These are phyloP conservation scores for Oryza longistaminata DNA, from an alignment of 176 grass and related monocot genomes.

Conservation along the genomic window DNA sequence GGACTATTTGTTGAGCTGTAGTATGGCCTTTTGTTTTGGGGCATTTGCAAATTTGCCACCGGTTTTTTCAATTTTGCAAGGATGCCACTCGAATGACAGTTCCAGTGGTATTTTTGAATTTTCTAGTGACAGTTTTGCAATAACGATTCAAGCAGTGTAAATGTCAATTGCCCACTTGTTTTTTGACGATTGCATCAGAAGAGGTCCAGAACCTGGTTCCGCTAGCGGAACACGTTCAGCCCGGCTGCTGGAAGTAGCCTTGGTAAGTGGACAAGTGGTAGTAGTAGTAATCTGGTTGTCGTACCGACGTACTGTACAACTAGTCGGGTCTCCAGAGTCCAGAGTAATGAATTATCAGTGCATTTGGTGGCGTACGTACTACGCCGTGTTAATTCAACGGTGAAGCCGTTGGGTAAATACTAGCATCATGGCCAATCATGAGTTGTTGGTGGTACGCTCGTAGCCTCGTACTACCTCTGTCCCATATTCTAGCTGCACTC, in stretches of 20 bases:
- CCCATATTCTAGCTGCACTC: background rate
- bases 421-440: background rate
- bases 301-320: too few species aligned
- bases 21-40: background rate
- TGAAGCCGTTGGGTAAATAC: background rate
- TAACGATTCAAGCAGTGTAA: too few species aligned
- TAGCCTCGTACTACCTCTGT: too few species aligned
- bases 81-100: too few species aligned
- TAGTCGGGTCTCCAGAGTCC: too few species aligned
- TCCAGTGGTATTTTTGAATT: too few species aligned
- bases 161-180: too few species aligned
- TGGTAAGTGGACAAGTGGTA: too few species aligned
- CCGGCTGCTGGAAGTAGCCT: background rate
- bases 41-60: too few species aligned
- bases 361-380: background rate
- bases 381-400: background rate
- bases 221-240: background rate
- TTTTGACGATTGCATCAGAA: background rate
- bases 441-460: background rate
- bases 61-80: too few species aligned
- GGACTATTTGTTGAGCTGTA: background rate
- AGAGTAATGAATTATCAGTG: background rate
- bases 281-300: too few species aligned
- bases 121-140: too few species aligned
- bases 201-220: background rate